Conservation (phyloP, 1,284 basidiomycete species). For the Malassezia psittaci region DNA sequence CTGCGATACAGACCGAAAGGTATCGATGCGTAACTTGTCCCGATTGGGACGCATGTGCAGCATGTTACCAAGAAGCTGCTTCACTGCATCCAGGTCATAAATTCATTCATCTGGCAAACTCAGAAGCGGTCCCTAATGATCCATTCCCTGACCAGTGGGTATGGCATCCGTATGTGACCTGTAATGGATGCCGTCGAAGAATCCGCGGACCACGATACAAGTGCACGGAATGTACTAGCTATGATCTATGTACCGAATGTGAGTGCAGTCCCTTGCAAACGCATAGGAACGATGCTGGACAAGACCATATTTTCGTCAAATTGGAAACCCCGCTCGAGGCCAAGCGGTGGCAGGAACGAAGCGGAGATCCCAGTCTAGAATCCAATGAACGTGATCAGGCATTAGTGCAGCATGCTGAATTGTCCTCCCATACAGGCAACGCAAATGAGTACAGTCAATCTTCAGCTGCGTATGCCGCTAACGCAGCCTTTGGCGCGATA, state of each 20-base stretch:
- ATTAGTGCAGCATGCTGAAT: neutral
- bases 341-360: neutral
- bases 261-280: conserved; percentile 15
- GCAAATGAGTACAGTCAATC: neutral
- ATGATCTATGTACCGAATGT: conserved; percentile 21
- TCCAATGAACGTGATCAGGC: neutral
- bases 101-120: conserved; percentile 8
- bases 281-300: conserved; percentile 9
- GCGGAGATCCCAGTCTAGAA: neutral
- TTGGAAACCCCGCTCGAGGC: conserved; percentile 11
- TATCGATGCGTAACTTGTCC: conserved; percentile 18
- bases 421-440: neutral
- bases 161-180: conserved; percentile 15
- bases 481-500: neutral
- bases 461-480: neutral
- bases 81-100: conserved; percentile 21
- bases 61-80: conserved; percentile 3
- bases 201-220: conserved; percentile 23
- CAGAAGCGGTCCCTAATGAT: conserved; percentile 3
- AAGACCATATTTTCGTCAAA: conserved; percentile 21
- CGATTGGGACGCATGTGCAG: conserved; percentile 22
- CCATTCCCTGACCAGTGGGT: neutral
- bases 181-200: conserved; percentile 16
- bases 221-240: conserved; percentile 20
- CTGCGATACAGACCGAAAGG: neutral